Percentiles rank a stretch among this genome's conserved stretches.
Conservation (phyloP, 2,329 filamentous ascomycete genomes). For the Sphaerulina vaccinii region DNA sequence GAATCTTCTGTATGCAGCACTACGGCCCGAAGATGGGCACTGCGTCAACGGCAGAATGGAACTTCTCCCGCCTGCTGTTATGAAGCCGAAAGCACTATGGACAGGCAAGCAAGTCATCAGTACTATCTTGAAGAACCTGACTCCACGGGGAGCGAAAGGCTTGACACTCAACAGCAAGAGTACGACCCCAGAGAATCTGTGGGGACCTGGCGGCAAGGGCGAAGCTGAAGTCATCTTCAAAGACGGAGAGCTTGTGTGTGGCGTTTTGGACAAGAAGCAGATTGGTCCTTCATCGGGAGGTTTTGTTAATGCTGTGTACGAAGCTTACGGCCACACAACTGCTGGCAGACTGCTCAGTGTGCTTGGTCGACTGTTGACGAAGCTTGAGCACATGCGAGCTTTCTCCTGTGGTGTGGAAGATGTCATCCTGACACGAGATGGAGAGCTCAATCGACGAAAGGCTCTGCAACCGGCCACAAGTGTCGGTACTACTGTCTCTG, state of each 20-base stretch:
- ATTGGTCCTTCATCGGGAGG: slow-evolving; percentile 85
- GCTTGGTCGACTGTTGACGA: slow-evolving; percentile 82
- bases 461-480: slow-evolving; percentile 65
- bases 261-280: slow-evolving; percentile 94
- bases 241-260: slow-evolving; percentile 81
- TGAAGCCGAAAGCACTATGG: slow-evolving; percentile 81
- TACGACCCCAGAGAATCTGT: slow-evolving; percentile 73
- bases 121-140: slow-evolving; percentile 89
- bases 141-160: slow-evolving; percentile 70
- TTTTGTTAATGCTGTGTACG: slow-evolving; percentile 87
- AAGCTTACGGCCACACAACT: slow-evolving; percentile 82
- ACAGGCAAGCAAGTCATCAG: slow-evolving; percentile 96
- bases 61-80: slow-evolving; percentile 74
- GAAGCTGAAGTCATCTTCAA: slow-evolving; percentile 79
- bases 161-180: slow-evolving; percentile 78
- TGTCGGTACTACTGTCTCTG: slow-evolving; percentile 75
- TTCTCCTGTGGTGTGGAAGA: slow-evolving; percentile 98
- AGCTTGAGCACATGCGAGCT: slow-evolving; percentile 86
- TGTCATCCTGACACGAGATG: slow-evolving; percentile 75
- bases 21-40: slow-evolving; percentile 87
- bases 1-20: slow-evolving; percentile 84
- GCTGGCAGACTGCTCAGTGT: slow-evolving; percentile 88
- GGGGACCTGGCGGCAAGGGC: slow-evolving; percentile 61
- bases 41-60: slow-evolving; percentile 79
- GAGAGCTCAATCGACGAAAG: slow-evolving; percentile 69